Conservation (phyloP, 345 rosid species). For the Populus alba region DNA sequence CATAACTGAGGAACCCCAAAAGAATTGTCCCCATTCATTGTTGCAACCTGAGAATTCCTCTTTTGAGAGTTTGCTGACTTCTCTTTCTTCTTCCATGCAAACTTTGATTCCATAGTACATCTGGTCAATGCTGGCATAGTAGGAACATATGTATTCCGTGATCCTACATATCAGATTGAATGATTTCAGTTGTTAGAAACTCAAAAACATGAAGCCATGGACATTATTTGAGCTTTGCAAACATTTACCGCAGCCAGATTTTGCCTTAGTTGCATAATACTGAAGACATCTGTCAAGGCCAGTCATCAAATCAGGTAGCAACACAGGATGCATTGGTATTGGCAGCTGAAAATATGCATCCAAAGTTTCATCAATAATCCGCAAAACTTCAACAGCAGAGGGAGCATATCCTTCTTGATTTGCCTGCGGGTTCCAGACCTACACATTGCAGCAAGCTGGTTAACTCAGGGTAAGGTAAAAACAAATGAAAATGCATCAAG, state of each 20-base stretch:
- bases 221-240: conserved; percentile 17
- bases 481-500: not conserved
- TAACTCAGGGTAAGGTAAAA: conserved; percentile 17
- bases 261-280: conserved; percentile 74
- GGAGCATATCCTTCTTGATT: conserved; percentile 74
- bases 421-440: conserved; percentile 73
- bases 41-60: conserved; percentile 72
- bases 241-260: conserved; percentile 85
- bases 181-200: conserved; percentile 20
- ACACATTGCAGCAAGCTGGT: conserved; percentile 14
- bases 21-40: conserved; percentile 57
- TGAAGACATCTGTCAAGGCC: conserved; percentile 92
- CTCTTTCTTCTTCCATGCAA: conserved; percentile 93
- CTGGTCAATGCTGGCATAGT: conserved; percentile 95
- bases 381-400: conserved; percentile 77
- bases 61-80: conserved; percentile 60
- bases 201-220: conserved; percentile 9
- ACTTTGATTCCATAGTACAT: conserved; percentile 72
- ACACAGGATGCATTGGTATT: conserved; percentile 86
- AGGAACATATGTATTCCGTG: conserved; percentile 70
- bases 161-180: conserved; percentile 48
- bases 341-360: conserved; percentile 92
- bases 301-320: conserved; percentile 79
- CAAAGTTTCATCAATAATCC: conserved; percentile 76
- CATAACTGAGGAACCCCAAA: conserved; percentile 75